Conservation (phyloP, 2,329 filamentous ascomycete species). For the Fusarium multiceps region DNA sequence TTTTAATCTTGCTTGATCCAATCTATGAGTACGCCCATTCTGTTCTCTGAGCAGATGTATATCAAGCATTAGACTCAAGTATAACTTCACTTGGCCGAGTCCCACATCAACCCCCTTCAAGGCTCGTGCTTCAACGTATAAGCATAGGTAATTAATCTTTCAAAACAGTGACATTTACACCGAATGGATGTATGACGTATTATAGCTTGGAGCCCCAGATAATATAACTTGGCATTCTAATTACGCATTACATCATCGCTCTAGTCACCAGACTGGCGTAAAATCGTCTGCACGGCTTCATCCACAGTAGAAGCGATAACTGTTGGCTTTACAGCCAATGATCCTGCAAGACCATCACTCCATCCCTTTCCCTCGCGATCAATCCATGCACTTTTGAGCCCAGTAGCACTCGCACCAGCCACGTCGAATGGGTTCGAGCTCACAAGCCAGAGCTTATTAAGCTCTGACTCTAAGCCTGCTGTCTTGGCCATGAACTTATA, state of each 20-base stretch:
- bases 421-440: constrained; percentile 80
- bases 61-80: neutral
- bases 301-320: constrained; percentile 66
- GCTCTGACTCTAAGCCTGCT: constrained; percentile 58
- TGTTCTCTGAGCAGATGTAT: neutral
- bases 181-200: neutral
- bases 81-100: neutral
- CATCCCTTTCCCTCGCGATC: constrained; percentile 72
- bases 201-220: neutral
- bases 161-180: neutral
- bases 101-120: neutral
- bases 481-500: constrained; percentile 69
- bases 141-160: neutral
- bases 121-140: neutral
- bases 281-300: constrained; percentile 61
- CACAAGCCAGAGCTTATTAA: constrained; percentile 72
- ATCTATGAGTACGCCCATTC: neutral
- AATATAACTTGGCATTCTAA: constrained; percentile 1
- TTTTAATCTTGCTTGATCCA: neutral
- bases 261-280: constrained; percentile 12
- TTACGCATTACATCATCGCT: neutral
- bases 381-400: constrained; percentile 74
- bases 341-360: constrained; percentile 69
- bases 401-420: constrained; percentile 69
- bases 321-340: constrained; percentile 60